Conservation (phyloP, 2,329 filamentous ascomycete species). For the Ophiostoma ips region DNA sequence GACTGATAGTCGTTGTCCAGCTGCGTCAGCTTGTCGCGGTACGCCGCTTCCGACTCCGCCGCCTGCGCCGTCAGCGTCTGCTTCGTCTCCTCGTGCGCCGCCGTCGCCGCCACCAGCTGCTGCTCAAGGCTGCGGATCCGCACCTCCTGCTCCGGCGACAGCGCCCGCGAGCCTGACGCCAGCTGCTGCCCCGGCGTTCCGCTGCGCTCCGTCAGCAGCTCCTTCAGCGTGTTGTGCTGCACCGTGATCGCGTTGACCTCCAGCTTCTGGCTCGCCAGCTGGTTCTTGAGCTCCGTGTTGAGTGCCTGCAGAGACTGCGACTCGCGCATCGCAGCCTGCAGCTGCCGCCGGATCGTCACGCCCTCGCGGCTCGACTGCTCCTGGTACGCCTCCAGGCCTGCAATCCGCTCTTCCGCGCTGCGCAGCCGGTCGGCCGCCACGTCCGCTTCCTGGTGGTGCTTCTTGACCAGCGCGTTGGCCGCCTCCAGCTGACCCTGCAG, state of each 20-base stretch:
- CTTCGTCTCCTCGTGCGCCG: slow-evolving; percentile 77
- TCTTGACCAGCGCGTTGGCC: slow-evolving; percentile 68
- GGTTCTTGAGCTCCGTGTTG: slow-evolving; percentile 69
- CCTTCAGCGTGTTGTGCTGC: slow-evolving; percentile 85
- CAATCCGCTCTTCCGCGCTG: slow-evolving; percentile 89
- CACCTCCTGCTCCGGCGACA: slow-evolving; percentile 52
- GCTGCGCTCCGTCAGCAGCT: slow-evolving; percentile 68
- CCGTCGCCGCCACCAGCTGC: slow-evolving; percentile 62
- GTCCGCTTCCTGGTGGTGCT: slow-evolving; percentile 82
- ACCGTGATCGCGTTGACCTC: slow-evolving; percentile 89
- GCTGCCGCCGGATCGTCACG: slow-evolving; percentile 74
- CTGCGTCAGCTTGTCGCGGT: slow-evolving; percentile 84
- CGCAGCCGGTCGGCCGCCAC: slow-evolving; percentile 76
- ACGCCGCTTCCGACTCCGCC: slow-evolving; percentile 75
- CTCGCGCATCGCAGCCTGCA: slow-evolving; percentile 74
- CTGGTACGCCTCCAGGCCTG: slow-evolving; percentile 90
- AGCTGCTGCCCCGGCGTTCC: slow-evolving; percentile 58
- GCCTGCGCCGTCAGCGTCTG: slow-evolving; percentile 62
- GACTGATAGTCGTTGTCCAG: slow-evolving; percentile 97
- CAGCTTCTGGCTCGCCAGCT: slow-evolving; percentile 72
- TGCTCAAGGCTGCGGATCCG: slow-evolving; percentile 77
- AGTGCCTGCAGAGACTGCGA: slow-evolving; percentile 67
- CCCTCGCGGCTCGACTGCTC: slow-evolving; percentile 93
- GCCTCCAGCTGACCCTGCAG: slow-evolving; percentile 68
- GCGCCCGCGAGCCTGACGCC: slow-evolving; percentile 44